A percentile compares a stretch with the other conserved stretches of the same genome.
phyloP scores from a whole-genome alignment of 148 eudicot genomes.

The Persicaria tinctoria region DNA sequence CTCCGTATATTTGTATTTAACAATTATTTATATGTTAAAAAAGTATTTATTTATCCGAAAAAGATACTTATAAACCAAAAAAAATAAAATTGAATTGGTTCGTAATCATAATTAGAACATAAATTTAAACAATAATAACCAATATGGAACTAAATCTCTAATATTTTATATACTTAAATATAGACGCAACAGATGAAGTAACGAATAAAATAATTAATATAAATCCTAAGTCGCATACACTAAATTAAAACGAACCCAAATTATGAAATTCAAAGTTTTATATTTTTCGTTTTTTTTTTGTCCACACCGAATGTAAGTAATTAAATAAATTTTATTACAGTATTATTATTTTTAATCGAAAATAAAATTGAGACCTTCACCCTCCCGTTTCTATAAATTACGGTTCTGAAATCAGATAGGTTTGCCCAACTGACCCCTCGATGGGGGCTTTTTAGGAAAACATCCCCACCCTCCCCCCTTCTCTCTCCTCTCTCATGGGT shows the following conservation, averaged over 20 bases:
- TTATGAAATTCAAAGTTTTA: no score
- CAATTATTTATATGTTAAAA: no score
- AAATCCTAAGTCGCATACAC: not conserved
- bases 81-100: not conserved
- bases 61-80: not conserved
- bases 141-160: no score
- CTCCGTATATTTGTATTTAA: no score
- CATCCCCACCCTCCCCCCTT: not conserved
- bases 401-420: slow-evolving; percentile 19
- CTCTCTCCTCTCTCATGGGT: slow-evolving; percentile 22
- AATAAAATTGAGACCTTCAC: slow-evolving; percentile 6
- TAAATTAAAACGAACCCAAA: no score
- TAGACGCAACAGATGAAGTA: slow-evolving; percentile 19
- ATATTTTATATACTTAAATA: not conserved
- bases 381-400: slow-evolving; percentile 16
- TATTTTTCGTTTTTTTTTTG: no score
- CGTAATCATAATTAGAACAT: no score
- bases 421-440: slow-evolving; percentile 48
- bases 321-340: no score
- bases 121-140: no score
- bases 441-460: slow-evolving; percentile 16
- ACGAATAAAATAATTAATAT: slow-evolving; percentile 26
- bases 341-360: no score
- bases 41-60: not conserved
- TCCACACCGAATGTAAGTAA: no score